Conservation (phyloP, 2,329 filamentous ascomycete species). For the Pestalotiopsis sp. region DNA sequence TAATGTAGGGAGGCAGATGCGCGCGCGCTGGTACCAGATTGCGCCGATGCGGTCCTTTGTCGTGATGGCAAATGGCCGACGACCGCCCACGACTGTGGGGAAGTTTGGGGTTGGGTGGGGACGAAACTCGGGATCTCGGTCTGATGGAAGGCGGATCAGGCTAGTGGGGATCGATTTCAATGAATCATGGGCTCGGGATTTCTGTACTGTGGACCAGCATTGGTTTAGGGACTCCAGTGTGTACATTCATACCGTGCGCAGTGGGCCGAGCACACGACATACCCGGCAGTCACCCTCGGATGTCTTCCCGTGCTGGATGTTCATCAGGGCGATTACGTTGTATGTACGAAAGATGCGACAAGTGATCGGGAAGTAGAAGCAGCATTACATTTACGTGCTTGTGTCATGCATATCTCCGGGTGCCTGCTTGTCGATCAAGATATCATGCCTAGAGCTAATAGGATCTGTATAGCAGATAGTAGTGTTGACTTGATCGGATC, state of each 20-base stretch:
- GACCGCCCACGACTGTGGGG: slow-evolving; percentile 1
- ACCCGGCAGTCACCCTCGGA: slow-evolving; percentile 3
- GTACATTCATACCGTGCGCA: neutral
- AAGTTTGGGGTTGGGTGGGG: slow-evolving; percentile 12
- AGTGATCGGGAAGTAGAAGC: too few relatives aligned
- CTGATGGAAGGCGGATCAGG: slow-evolving; percentile 7
- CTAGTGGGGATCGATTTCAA: neutral
- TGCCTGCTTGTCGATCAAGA: too few relatives aligned
- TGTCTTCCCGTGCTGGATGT: neutral
- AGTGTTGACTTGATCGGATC: too few relatives aligned
- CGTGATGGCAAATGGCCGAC: slow-evolving; percentile 6
- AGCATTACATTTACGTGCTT: too few relatives aligned
- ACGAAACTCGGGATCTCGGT: slow-evolving; percentile 9
- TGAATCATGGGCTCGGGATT: slow-evolving; percentile 10
- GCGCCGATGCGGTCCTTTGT: neutral
- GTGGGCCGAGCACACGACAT: neutral
- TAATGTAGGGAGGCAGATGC: neutral
- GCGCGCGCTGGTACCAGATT: neutral
- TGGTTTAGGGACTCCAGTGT: neutral
- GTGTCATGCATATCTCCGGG: too few relatives aligned
- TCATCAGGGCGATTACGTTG: neutral
- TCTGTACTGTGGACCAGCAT: slow-evolving; percentile 7
- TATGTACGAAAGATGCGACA: neutral
- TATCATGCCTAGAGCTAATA: too few relatives aligned
- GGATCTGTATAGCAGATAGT: too few relatives aligned